Base-by-base conservation (phyloP, 164 flowering plant species). In the Santalum album region DNA sequence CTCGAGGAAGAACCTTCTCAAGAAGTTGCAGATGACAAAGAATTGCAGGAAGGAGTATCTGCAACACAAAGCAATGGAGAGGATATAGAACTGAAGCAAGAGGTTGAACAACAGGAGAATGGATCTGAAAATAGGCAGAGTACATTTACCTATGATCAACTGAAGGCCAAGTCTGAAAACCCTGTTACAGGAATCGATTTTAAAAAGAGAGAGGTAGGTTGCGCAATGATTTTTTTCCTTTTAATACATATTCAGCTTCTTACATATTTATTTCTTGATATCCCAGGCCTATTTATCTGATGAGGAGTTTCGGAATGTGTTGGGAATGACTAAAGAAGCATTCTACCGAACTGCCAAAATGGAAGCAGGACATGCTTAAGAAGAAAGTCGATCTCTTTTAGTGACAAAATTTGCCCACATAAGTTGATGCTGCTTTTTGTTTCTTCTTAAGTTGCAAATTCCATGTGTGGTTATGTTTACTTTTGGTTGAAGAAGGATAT, bases 321-420 rank as follows among this genome's bases (percentile, higher is more conserved):
- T 92, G 32, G 87, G 95, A 46, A 72, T 80, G 79, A 45, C 76
- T 1, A 89, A 87, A 73, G 97, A 87, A 58, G 85, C 81, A 55
- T 92, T 92, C 66, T 75, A 80, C 50, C 71, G 68, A 55, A n/a
- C 60, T 89, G 59, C 97, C 99, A 0, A 89, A 70, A 58, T 92
- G 99, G 99, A 92, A 92, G 84, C 97, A 87, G 67, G 96, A 89
- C 78, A 66, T 89, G 85, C 81, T 56, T 67, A 92, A 92, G 75
- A 87, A 51, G 82, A 92, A 87, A 69, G 70, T 75, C 12, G 96
- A 85, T 67, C 78, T 92, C 55, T 92, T 92, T 63, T 92, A 76
- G 68, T 53, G 49, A 21, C 55, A 18, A 21, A 54, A 29, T 42
- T 34, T 23, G 23, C 21, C 52, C 40, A 44, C 51, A 20, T 17